phyloP scores from a whole-genome alignment of 768 basidiomycete species.

The Russula earlei region DNA sequence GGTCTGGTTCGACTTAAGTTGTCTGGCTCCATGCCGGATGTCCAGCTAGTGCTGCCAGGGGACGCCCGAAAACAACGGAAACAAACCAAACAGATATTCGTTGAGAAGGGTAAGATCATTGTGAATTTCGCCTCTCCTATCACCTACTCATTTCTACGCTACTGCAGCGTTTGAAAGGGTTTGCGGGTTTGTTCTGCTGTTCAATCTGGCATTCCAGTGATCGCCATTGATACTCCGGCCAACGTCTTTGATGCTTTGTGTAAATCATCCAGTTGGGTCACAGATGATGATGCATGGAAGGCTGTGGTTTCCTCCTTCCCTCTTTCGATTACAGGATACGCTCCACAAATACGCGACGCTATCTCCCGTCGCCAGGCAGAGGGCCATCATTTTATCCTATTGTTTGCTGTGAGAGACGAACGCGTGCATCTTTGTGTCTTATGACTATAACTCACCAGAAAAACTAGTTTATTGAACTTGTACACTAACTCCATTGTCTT shows the following conservation, averaged over 20 bases:
- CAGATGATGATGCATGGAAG: conserved; percentile 72
- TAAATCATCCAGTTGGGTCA: conserved; percentile 51
- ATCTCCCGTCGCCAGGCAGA: conserved; percentile 52
- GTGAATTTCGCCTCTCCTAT: not conserved
- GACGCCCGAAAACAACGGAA: conserved; percentile 71
- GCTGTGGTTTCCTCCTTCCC: conserved; percentile 46
- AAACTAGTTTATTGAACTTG: not conserved
- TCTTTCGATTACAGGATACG: conserved; percentile 49
- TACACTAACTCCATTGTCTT: not conserved
- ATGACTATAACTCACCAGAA: not conserved
- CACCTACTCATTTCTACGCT: not conserved
- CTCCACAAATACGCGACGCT: conserved; percentile 58
- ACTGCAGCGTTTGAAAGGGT: conserved; percentile 51
- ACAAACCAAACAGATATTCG: conserved; percentile 56
- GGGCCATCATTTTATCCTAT: conserved; percentile 49
- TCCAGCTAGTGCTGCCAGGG: conserved; percentile 56
- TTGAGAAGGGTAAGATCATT: conserved; percentile 49
- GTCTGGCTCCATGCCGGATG: conserved; percentile 30
- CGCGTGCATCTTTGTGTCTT: conserved; percentile 48
- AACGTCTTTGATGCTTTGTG: conserved; percentile 55
- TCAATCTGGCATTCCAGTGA: conserved; percentile 50
- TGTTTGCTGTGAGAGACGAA: conserved; percentile 64
- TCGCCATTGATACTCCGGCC: conserved; percentile 63
- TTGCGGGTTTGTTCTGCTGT: conserved; percentile 49
- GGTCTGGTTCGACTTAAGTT: conserved; percentile 29